These are phyloP conservation scores for Trichophyton verrucosum DNA, from an alignment of 2,329 filamentous ascomycete species.

Conservation along the genomic window DNA sequence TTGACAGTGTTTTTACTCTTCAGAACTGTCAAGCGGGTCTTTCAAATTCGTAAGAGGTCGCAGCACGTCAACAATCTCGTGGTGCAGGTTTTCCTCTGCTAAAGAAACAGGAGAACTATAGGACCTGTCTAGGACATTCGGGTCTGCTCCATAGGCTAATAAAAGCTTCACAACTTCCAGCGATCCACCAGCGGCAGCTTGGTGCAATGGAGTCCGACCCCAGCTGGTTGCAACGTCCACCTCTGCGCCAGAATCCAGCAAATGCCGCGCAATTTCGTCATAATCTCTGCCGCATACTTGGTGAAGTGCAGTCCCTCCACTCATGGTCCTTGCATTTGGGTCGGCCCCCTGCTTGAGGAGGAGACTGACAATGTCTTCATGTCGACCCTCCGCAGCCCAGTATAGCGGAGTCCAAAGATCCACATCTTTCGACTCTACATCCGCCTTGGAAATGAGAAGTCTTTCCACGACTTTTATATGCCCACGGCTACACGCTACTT, in stretches of 20 bases:
- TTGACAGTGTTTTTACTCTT: not conserved
- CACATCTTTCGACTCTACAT: not conserved
- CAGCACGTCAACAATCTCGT: not conserved
- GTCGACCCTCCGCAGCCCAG: not conserved
- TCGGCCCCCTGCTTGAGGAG: not conserved
- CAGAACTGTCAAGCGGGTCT: not conserved
- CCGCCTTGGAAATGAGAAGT: not conserved
- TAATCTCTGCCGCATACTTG: not conserved
- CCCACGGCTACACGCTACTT: not conserved
- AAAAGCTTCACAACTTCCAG: not conserved
- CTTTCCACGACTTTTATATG: not conserved
- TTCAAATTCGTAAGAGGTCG: not conserved
- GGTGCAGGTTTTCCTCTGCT: not conserved
- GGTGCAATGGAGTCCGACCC: conserved; percentile 1
- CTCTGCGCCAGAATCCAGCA: not conserved
- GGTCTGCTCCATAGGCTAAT: not conserved
- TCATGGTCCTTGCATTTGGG: not conserved
- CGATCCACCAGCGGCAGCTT: conserved; percentile 1
- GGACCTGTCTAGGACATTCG: not conserved
- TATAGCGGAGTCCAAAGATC: not conserved
- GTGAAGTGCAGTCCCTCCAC: not conserved
- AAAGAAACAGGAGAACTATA: not conserved
- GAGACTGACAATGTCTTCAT: not conserved
- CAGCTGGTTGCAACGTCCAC: not conserved
- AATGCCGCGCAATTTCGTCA: not conserved